Conservation (phyloP, 2,329 filamentous ascomycete genomes). For the Calonectria ilicicola region DNA sequence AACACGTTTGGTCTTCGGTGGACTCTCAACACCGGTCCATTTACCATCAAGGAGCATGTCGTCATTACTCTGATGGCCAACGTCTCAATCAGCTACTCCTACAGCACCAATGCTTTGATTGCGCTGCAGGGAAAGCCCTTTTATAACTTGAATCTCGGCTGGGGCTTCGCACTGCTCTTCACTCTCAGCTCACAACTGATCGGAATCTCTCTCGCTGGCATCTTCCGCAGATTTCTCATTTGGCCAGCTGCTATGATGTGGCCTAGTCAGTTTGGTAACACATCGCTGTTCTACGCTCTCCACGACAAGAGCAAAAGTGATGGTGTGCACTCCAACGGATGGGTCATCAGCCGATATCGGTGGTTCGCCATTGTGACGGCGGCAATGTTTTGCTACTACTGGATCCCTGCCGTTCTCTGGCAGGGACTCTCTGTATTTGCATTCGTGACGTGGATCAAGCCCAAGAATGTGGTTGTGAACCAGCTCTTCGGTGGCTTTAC, state of each 20-base stretch:
- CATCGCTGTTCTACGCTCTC: conserved; percentile 59
- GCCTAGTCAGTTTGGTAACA: conserved; percentile 63
- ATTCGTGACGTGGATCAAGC: conserved; percentile 67
- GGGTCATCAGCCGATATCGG: conserved; percentile 58
- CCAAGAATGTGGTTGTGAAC: conserved; percentile 65
- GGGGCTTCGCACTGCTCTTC: conserved; percentile 68
- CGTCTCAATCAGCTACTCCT: conserved; percentile 59
- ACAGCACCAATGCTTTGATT: conserved; percentile 56
- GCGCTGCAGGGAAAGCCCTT: conserved; percentile 56
- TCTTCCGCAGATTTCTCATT: conserved; percentile 68
- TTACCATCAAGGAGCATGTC: conserved; percentile 66
- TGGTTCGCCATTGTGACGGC: conserved; percentile 58
- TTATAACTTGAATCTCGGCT: conserved; percentile 62
- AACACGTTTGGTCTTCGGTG: conserved; percentile 55
- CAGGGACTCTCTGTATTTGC: conserved; percentile 66
- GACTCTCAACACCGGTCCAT: conserved; percentile 61
- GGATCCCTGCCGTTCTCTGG: conserved; percentile 63
- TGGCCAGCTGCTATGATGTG: conserved; percentile 72
- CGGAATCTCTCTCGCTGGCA: conserved; percentile 70
- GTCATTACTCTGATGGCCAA: conserved; percentile 68
- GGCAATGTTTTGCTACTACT: conserved; percentile 63
- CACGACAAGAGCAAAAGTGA: conserved; percentile 56
- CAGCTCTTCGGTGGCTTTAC: conserved; percentile 67
- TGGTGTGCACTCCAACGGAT: conserved; percentile 55
- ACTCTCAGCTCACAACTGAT: conserved; percentile 70